Evolutionary conservation across 2,329 filamentous ascomycete species (phyloP).

Genomic region (Falciphora oryzae): DNA sequence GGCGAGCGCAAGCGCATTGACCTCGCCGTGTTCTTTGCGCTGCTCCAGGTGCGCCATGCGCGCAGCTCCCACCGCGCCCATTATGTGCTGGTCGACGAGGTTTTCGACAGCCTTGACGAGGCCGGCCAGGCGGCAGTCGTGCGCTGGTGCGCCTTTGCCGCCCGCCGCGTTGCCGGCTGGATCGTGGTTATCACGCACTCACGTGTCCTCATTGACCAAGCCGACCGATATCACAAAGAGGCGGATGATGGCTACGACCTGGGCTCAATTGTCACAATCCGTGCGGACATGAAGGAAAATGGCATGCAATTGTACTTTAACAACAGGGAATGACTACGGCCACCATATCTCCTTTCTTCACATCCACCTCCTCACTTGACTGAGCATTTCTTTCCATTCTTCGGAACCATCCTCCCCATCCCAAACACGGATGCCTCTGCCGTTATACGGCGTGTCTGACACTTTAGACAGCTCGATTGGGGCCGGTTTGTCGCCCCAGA

Average conservation of each 20-base stretch:
- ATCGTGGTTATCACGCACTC: neutral
- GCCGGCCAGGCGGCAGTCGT: slow-evolving; percentile 24
- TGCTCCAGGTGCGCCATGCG: slow-evolving; percentile 23
- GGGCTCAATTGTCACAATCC: neutral
- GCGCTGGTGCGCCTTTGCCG: neutral
- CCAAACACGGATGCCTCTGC: too few relatives aligned
- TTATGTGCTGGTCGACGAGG: slow-evolving; percentile 29
- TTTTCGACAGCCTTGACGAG: slow-evolving; percentile 26
- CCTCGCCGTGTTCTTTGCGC: slow-evolving; percentile 28
- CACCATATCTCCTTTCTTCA: too few relatives aligned
- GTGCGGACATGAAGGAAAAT: neutral
- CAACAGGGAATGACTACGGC: too few relatives aligned
- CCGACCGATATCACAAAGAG: neutral
- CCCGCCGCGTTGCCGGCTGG: neutral
- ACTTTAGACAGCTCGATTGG: too few relatives aligned
- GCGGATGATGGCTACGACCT: neutral
- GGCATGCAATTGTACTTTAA: too few relatives aligned
- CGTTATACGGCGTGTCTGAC: too few relatives aligned
- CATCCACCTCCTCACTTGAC: too few relatives aligned
- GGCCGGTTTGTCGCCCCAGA: too few relatives aligned
- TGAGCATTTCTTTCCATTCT: too few relatives aligned
- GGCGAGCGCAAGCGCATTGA: slow-evolving; percentile 31
- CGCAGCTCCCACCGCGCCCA: slow-evolving; percentile 24
- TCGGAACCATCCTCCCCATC: too few relatives aligned
- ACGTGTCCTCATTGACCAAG: neutral